Evolutionary conservation across 1,139 yeast genomes (phyloP).

Genomic region (Eremothecium sinecaudum): DNA sequence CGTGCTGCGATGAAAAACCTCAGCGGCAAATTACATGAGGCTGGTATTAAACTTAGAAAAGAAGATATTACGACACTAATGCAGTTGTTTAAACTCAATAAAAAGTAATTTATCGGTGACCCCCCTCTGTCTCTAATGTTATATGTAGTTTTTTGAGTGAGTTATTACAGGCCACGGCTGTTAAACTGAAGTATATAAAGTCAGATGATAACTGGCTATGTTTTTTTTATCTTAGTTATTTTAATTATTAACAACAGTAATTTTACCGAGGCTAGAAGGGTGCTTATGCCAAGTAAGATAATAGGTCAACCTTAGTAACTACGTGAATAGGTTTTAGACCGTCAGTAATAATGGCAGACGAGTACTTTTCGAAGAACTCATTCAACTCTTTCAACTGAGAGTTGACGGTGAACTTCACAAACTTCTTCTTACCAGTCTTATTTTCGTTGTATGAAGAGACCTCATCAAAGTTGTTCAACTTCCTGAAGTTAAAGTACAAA

Average conservation of each 20-base stretch:
- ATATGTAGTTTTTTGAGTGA: no score
- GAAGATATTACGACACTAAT: constrained; percentile 24
- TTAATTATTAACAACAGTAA: no score
- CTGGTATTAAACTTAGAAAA: constrained; percentile 22
- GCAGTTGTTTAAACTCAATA: constrained; percentile 23
- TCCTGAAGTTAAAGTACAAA: constrained; percentile 67
- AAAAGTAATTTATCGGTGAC: constrained; percentile 13
- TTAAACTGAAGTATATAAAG: no score
- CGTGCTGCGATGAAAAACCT: constrained; percentile 22
- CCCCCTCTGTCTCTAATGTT: no score
- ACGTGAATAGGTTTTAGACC: constrained; percentile 70
- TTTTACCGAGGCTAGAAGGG: no score
- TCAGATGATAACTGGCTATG: no score
- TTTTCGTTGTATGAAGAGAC: constrained; percentile 53
- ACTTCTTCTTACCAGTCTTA: constrained; percentile 58
- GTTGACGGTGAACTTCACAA: constrained; percentile 57
- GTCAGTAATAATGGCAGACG: constrained; percentile 79
- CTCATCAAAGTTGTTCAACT: constrained; percentile 55
- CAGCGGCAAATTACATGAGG: constrained; percentile 18
- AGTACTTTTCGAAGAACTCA: constrained; percentile 76
- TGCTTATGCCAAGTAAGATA: constrained; percentile 45
- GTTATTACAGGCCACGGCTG: no score
- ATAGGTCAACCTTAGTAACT: constrained; percentile 79
- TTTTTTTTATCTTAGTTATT: neutral
- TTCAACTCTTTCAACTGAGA: constrained; percentile 64